A percentile compares a stretch with the other conserved stretches of the same genome.
Evolutionary conservation across 2,329 filamentous ascomycete species (phyloP).

Genomic region (Cryphonectria nitschkei): DNA sequence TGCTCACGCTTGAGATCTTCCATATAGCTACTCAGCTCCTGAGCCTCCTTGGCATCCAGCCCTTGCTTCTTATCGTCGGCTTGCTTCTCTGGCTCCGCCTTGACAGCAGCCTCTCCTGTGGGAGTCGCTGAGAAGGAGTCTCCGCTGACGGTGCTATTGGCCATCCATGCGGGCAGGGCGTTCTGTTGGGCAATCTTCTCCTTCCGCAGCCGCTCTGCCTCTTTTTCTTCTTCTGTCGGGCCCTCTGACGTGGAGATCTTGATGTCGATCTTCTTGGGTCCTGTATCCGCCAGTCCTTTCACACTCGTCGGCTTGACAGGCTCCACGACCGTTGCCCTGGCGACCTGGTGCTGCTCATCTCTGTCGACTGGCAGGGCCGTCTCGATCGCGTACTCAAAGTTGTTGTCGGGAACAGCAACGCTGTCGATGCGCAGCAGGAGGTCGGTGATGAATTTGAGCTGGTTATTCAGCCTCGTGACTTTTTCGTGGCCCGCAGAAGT

Average conservation of each 20-base stretch:
- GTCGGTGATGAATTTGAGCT: constrained; percentile 78
- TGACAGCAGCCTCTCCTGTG: constrained; percentile 34
- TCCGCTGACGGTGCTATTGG: constrained; percentile 69
- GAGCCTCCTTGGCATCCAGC: constrained; percentile 53
- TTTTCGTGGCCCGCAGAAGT: constrained; percentile 73
- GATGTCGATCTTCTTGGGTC: constrained; percentile 70
- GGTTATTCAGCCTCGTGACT: constrained; percentile 74
- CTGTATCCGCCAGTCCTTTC: constrained; percentile 67
- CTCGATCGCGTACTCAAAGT: constrained; percentile 70
- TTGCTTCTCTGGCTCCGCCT: constrained; percentile 53
- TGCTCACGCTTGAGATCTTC: constrained; percentile 60
- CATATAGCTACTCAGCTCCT: constrained; percentile 70
- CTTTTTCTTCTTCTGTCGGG: constrained; percentile 68
- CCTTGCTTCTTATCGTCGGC: constrained; percentile 44
- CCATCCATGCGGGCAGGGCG: constrained; percentile 72
- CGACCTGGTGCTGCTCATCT: constrained; percentile 68
- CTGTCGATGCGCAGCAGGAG: constrained; percentile 77
- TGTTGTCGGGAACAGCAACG: constrained; percentile 73
- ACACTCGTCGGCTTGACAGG: constrained; percentile 66
- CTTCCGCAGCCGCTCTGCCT: constrained; percentile 66
- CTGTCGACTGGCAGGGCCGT: constrained; percentile 67
- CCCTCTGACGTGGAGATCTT: constrained; percentile 70
- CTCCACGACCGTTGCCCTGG: constrained; percentile 62
- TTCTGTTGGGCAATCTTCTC: constrained; percentile 71
- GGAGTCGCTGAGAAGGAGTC: constrained; percentile 57